phyloP scores from a whole-genome alignment of 805 yeast species.

The Candida pseudofarinosa region DNA sequence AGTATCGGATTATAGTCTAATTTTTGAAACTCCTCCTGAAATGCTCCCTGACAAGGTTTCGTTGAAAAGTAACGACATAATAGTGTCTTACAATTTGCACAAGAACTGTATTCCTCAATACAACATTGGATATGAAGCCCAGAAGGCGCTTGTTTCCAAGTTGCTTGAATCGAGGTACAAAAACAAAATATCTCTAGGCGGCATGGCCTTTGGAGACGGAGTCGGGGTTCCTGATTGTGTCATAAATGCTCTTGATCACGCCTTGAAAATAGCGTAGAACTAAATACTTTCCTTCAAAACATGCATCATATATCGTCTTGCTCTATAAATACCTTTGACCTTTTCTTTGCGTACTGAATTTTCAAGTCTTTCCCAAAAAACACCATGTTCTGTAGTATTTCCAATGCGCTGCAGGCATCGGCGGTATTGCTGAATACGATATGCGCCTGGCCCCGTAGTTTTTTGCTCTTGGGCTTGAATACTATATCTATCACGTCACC shows the following conservation, averaged over 20 bases:
- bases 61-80: conserved; percentile 20
- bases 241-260: conserved; percentile 56
- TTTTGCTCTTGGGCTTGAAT: conserved; percentile 32
- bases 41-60: neutral
- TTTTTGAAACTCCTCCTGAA: conserved; percentile 23
- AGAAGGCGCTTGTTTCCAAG: conserved; percentile 31
- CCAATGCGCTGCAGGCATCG: conserved; percentile 50
- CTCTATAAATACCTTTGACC: conserved; percentile 16
- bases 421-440: conserved; percentile 45
- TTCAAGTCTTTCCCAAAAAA: conserved; percentile 52
- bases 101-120: conserved; percentile 74
- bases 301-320: conserved; percentile 1
- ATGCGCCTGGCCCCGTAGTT: conserved; percentile 66
- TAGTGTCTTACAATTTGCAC: conserved; percentile 32
- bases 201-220: conserved; percentile 73
- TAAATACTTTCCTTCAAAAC: neutral
- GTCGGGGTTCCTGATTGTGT: conserved; percentile 91
- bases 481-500: conserved; percentile 61
- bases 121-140: conserved; percentile 60
- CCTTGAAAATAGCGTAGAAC: conserved; percentile 21
- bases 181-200: conserved; percentile 55
- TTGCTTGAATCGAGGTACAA: conserved; percentile 30
- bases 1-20: conserved; percentile 16
- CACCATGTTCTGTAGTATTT: conserved; percentile 40
- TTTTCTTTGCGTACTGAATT: conserved; percentile 35